Conservation (phyloP, 1,139 yeast species). For the Kurtzmaniella quercitrusa region DNA sequence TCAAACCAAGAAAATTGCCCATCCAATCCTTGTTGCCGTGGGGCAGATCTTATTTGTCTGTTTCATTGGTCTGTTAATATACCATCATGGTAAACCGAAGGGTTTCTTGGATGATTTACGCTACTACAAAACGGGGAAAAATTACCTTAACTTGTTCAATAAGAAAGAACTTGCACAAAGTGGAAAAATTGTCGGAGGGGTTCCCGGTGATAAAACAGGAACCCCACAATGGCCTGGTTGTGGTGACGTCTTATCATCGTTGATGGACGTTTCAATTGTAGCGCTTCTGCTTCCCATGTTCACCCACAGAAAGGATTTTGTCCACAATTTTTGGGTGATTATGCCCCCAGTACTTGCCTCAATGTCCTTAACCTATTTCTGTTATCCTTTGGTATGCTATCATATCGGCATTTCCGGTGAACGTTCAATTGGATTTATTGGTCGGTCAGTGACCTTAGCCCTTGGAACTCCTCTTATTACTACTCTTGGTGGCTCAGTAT, state of each 20-base stretch:
- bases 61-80: constrained; percentile 56
- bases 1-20: constrained; percentile 48
- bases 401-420: constrained; percentile 58
- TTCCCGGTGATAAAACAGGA: constrained; percentile 22
- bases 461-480: constrained; percentile 69
- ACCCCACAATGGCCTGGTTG: constrained; percentile 68
- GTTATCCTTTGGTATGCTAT: constrained; percentile 66
- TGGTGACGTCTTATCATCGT: constrained; percentile 66
- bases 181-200: constrained; percentile 14
- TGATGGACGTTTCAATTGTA: constrained; percentile 76
- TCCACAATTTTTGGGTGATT: constrained; percentile 53
- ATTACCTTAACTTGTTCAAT: constrained; percentile 56
- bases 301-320: constrained; percentile 63
- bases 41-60: constrained; percentile 57
- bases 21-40: constrained; percentile 69
- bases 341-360: constrained; percentile 58
- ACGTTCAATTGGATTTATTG: constrained; percentile 70
- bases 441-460: constrained; percentile 78
- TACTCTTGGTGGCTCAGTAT: constrained; percentile 63
- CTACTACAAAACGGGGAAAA: constrained; percentile 66
- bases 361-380: constrained; percentile 56
- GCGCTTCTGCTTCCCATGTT: constrained; percentile 76
- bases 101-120: constrained; percentile 48
- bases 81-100: constrained; percentile 35
- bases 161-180: constrained; percentile 25